phyloP scores from a whole-genome alignment of 106 monocot genomes.

The Chionographis japonica region DNA sequence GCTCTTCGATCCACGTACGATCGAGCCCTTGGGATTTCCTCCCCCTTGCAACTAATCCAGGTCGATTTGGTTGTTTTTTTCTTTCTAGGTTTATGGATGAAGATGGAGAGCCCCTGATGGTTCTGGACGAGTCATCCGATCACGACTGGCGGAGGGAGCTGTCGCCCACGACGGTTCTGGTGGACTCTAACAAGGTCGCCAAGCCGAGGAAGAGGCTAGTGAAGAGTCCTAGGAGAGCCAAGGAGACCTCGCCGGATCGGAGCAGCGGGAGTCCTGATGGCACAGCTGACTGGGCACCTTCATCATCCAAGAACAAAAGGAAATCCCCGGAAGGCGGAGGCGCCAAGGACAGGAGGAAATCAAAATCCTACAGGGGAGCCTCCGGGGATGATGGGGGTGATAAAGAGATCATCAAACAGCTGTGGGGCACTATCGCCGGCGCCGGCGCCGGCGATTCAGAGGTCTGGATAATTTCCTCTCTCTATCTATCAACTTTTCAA shows the following conservation, averaged over 20 bases:
- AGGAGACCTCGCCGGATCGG: slow-evolving; percentile 17
- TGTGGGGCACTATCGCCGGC: slow-evolving; percentile 87
- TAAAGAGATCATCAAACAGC: slow-evolving; percentile 57
- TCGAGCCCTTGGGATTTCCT: not conserved
- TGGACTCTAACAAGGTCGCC: slow-evolving; percentile 33
- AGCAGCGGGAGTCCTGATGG: slow-evolving; percentile 20
- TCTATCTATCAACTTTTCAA: no score
- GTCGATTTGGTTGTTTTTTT: not conserved
- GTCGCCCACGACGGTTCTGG: slow-evolving; percentile 55
- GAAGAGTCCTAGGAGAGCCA: slow-evolving; percentile 62
- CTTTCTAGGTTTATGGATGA: slow-evolving; percentile 66
- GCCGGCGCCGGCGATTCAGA: slow-evolving; percentile 49
- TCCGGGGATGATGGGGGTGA: slow-evolving; percentile 27
- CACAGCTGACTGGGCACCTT: slow-evolving; percentile 53
- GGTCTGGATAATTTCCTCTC: slow-evolving; percentile 27
- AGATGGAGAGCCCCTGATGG: slow-evolving; percentile 91
- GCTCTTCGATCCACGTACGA: not conserved
- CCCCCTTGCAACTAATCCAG: not conserved
- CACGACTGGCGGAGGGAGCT: slow-evolving; percentile 60
- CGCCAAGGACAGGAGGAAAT: slow-evolving; percentile 35
- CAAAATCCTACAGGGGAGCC: slow-evolving; percentile 12
- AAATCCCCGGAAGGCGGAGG: slow-evolving; percentile 20
- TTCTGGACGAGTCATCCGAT: slow-evolving; percentile 49
- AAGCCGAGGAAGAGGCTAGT: slow-evolving; percentile 78
- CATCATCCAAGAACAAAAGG: slow-evolving; percentile 39